These are phyloP conservation scores for Pleurostoma richardsiae DNA, from an alignment of 2,329 filamentous ascomycete genomes.

Conservation along the genomic window DNA sequence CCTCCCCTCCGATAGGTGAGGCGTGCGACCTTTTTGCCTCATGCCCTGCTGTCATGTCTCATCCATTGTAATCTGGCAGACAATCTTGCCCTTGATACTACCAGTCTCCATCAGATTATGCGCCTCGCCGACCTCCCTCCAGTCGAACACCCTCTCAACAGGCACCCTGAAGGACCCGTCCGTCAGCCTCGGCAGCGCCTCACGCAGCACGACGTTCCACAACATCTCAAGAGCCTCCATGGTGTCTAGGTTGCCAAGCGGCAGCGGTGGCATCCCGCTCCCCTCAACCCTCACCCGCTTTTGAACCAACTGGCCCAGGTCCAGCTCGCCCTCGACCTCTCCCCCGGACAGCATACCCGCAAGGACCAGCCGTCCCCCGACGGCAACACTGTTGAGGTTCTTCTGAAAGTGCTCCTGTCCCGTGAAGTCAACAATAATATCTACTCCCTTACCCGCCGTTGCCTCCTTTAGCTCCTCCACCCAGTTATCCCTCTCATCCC, in stretches of 20 bases:
- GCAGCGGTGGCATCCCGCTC: slow-evolving; percentile 71
- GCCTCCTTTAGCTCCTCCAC: slow-evolving; percentile 62
- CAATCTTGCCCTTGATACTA: slow-evolving; percentile 66
- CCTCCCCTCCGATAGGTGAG: no score
- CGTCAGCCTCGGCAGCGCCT: slow-evolving; percentile 71
- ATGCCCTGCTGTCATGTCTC: no score
- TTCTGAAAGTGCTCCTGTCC: slow-evolving; percentile 76
- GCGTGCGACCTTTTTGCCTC: no score
- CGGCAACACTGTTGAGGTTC: slow-evolving; percentile 71
- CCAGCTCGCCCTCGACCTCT: slow-evolving; percentile 56
- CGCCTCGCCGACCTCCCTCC: slow-evolving; percentile 69
- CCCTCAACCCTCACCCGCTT: slow-evolving; percentile 81
- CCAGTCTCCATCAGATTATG: slow-evolving; percentile 70
- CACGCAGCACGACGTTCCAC: slow-evolving; percentile 70
- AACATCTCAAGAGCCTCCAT: slow-evolving; percentile 73
- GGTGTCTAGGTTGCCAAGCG: no score
- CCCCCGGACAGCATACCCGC: slow-evolving; percentile 70
- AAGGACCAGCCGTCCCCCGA: slow-evolving; percentile 71
- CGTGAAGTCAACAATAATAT: slow-evolving; percentile 83
- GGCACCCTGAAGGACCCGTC: slow-evolving; percentile 70
- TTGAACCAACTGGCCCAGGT: slow-evolving; percentile 65
- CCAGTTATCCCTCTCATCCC: slow-evolving; percentile 84
- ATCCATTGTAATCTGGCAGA: slow-evolving; percentile 32
- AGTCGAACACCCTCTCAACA: slow-evolving; percentile 76
- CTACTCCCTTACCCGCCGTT: slow-evolving; percentile 73